Percentiles rank a stretch among this genome's conserved stretches.
Conservation (phyloP, 805 yeast genomes). For the Nakazawaea peltata region DNA sequence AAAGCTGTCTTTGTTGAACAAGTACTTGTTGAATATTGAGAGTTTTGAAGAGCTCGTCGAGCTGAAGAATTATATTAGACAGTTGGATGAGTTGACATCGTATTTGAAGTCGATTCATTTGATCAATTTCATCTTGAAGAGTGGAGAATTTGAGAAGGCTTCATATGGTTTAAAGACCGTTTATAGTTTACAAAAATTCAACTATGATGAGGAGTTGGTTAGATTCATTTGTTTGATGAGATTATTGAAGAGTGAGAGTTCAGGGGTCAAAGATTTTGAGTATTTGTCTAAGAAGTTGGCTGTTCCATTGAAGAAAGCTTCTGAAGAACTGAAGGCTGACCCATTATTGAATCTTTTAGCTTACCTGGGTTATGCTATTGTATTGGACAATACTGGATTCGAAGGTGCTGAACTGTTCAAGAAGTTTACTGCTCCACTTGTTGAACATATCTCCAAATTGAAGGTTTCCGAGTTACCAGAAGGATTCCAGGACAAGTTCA, state of each 20-base stretch:
- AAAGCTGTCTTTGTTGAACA: constrained; percentile 6
- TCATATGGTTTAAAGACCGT: constrained; percentile 8
- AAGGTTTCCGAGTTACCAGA: constrained; percentile 1
- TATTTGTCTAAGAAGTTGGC: constrained; percentile 3
- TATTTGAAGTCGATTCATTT: constrained; percentile 5
- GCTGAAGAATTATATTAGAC: constrained; percentile 6
- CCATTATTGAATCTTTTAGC: constrained; percentile 2
- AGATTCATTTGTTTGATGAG: constrained; percentile 6
- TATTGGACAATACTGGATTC: constrained; percentile 1
- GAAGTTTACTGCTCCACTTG: not conserved
- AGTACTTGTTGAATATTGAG: constrained; percentile 4
- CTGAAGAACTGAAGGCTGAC: not conserved
- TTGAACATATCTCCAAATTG: not conserved
- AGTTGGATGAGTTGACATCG: not conserved
- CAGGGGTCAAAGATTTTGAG: not conserved
- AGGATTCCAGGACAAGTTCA: not conserved
- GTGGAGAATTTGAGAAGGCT: constrained; percentile 5
- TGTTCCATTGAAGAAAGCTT: not conserved
- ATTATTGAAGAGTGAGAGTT: constrained; percentile 2
- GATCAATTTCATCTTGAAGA: constrained; percentile 6
- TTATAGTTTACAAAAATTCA: constrained; percentile 1
- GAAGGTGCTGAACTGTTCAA: constrained; percentile 1
- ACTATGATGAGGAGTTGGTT: constrained; percentile 1
- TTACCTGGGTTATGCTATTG: not conserved
- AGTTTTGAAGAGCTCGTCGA: constrained; percentile 10